phyloP scores from a whole-genome alignment of 768 basidiomycete genomes.

The Lactarius evosmus region DNA sequence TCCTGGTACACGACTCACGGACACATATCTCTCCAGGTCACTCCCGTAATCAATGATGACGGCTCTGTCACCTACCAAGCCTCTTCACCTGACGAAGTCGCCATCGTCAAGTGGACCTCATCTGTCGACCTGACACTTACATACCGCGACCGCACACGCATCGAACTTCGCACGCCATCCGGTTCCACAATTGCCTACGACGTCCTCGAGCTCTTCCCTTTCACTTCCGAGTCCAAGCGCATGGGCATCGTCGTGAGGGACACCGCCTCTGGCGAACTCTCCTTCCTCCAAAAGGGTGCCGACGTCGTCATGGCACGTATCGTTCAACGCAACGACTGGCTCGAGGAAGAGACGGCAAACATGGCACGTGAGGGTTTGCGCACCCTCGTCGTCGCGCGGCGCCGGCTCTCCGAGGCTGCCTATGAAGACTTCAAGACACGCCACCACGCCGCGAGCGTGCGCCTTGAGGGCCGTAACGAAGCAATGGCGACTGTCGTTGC shows the following conservation, averaged over 20 bases:
- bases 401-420: conserved; percentile 62
- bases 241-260: conserved; percentile 98
- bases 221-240: conserved; percentile 97
- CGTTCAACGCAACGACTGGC: conserved; percentile 96
- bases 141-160: conserved; percentile 86
- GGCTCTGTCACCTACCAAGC: conserved; percentile 96
- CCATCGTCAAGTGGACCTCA: conserved; percentile 96
- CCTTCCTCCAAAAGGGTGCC: conserved; percentile 94
- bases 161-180: conserved; percentile 72
- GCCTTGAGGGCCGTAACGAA: conserved; percentile 75
- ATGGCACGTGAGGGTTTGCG: conserved; percentile 97
- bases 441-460: conserved; percentile 77
- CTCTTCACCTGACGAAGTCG: conserved; percentile 97
- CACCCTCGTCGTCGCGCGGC: conserved; percentile 89
- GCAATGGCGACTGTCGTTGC: conserved; percentile 73
- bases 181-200: conserved; percentile 69
- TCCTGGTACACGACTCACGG: neutral
- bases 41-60: conserved; percentile 92
- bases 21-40: conserved; percentile 57
- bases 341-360: conserved; percentile 97
- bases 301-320: conserved; percentile 98
- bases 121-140: conserved; percentile 89
- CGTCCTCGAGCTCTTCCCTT: conserved; percentile 93
- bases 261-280: conserved; percentile 66
- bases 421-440: conserved; percentile 70